Evolutionary conservation across 225 moss, liverwort and hornwort genomes (phyloP).

Genomic region (Marchantia polymorpha): DNA sequence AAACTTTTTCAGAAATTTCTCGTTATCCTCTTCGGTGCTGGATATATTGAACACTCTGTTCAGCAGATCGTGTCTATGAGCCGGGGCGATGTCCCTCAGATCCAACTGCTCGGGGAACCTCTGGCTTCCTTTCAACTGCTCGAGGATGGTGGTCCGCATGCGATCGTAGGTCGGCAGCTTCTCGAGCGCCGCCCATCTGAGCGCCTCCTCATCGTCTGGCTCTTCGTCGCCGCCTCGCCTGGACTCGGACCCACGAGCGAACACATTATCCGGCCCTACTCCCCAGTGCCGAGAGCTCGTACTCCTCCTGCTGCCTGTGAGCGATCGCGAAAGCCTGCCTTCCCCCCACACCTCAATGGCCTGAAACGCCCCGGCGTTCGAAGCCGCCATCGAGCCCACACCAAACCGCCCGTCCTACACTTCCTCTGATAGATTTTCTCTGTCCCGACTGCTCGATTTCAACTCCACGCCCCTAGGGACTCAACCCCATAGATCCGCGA

Average conservation of each 20-base stretch:
- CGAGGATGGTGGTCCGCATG: conserved; percentile 65
- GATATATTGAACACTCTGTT: conserved; percentile 49
- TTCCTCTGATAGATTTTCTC: neutral
- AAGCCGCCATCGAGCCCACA: conserved; percentile 8
- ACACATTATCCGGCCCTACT: conserved; percentile 34
- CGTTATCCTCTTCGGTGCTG: conserved; percentile 48
- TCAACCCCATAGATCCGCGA: neutral
- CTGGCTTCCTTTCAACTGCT: conserved; percentile 60
- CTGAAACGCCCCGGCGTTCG: conserved; percentile 23
- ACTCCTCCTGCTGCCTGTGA: conserved; percentile 24
- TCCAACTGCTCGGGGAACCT: conserved; percentile 67
- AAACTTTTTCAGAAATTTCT: conserved; percentile 53
- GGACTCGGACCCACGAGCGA: conserved; percentile 35
- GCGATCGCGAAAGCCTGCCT: neutral
- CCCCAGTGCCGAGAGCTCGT: conserved; percentile 24
- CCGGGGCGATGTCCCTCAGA: conserved; percentile 60
- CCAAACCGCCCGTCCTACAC: neutral
- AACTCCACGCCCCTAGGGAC: neutral
- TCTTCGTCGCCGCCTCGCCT: conserved; percentile 29
- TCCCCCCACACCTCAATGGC: conserved; percentile 26
- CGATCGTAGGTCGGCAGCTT: conserved; percentile 84
- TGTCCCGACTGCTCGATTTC: neutral
- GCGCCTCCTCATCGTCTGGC: conserved; percentile 71
- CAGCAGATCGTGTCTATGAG: conserved; percentile 55
- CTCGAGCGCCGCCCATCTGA: conserved; percentile 90